Evolutionary conservation across 257 asterid species (phyloP), one percentile per base, ranked within the genome.

Genomic region (Paulownia fortunei): DNA sequence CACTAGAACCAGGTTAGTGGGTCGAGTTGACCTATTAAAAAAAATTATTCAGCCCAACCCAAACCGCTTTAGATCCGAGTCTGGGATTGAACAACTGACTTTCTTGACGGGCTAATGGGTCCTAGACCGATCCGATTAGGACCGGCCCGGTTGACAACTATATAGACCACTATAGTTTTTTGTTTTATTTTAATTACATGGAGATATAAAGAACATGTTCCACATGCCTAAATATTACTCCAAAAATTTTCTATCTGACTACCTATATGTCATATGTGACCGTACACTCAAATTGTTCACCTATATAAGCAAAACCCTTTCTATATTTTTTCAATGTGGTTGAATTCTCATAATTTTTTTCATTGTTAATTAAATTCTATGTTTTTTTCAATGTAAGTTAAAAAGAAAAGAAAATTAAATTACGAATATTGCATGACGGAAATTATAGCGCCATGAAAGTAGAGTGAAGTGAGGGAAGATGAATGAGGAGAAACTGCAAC

Each of bases 131-230:
- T n/a, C n/a, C n/a, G n/a, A n/a, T n/a, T n/a, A n/a, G n/a, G n/a
- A n/a, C n/a, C n/a, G n/a, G n/a, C n/a, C n/a, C n/a, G n/a, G n/a
- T n/a, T n/a, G n/a, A n/a, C n/a, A n/a, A n/a, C n/a, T n/a, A n/a
- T n/a, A n/a, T n/a, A n/a, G n/a, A n/a, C n/a, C n/a, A n/a, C n/a
- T 9, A 9, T 23, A 54, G 37, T 34, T 3, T 69, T 27, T 3
- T 8, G 39, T n/a, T 65, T 52, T 52, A 76, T 39, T 66, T 76
- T 76, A 37, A 67, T 67, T 69, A 76, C 81, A 67, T 65, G 74
- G 67, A 21, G 69, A 37, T 52, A 66, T 16, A 67, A 54, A 51
- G 69, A 66, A 55, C 69, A 76, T 76, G 27, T 76, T 76, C 21
- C 81, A 76, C 81, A 41, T 67, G 81, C 9, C 8, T 51, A 65